phyloP scores from a whole-genome alignment of 768 basidiomycete species.

The Dacryopinax spathularia region DNA sequence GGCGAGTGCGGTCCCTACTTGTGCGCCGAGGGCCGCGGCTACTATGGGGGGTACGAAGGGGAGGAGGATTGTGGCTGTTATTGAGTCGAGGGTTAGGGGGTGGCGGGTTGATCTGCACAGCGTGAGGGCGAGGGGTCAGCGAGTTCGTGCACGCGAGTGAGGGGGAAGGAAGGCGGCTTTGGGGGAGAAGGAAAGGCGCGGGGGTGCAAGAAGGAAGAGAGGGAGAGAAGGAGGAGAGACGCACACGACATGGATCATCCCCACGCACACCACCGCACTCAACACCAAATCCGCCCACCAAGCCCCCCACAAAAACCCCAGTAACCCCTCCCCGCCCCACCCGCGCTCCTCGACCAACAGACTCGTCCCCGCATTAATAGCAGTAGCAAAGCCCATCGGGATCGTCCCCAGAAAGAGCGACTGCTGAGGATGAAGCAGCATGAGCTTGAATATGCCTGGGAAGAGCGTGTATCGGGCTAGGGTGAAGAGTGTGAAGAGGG shows the following conservation, averaged over 20 bases:
- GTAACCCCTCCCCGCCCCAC: conserved; percentile 39
- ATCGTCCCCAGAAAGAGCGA: conserved; percentile 33
- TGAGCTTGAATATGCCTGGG: conserved; percentile 37
- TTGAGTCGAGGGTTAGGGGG: conserved; percentile 37
- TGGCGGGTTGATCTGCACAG: conserved; percentile 47
- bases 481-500: conserved; percentile 34
- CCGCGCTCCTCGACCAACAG: conserved; percentile 32
- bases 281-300: conserved; percentile 56
- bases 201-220: not conserved
- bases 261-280: conserved; percentile 45
- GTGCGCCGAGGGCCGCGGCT: conserved; percentile 49
- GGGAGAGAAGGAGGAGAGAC: conserved; percentile 17
- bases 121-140: not conserved
- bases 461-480: conserved; percentile 39
- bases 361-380: conserved; percentile 38
- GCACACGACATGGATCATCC: conserved; percentile 52
- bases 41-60: conserved; percentile 65
- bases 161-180: not conserved
- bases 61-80: conserved; percentile 58
- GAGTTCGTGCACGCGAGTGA: not conserved
- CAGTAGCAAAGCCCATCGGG: conserved; percentile 48
- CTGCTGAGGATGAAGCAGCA: conserved; percentile 37
- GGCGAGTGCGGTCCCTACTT: conserved; percentile 39
- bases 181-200: too few relatives aligned
- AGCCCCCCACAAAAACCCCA: conserved; percentile 44